Evolutionary conservation across 2,329 filamentous ascomycete genomes (phyloP).

Genomic region (Tolypocladium tundrense): DNA sequence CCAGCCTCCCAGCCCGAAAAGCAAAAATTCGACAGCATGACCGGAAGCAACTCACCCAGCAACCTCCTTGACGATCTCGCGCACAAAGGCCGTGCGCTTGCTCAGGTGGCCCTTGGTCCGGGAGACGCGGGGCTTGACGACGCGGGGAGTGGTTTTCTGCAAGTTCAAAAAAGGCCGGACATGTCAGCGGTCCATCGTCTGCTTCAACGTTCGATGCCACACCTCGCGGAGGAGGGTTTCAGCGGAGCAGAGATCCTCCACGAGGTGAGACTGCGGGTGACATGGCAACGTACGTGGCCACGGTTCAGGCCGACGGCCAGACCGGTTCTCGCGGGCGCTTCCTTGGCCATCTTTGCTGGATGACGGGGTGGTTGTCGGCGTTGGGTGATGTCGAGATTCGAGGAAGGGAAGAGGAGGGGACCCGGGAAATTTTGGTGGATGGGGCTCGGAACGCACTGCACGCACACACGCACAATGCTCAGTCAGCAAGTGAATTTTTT

Average conservation of each 20-base stretch:
- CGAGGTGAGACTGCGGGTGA: constrained; percentile 53
- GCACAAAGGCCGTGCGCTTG: constrained; percentile 94
- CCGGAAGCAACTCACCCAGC: constrained; percentile 57
- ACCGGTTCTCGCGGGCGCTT: constrained; percentile 46
- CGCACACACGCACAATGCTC: neutral
- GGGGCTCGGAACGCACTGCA: constrained; percentile 2
- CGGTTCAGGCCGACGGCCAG: constrained; percentile 53
- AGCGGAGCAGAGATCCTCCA: constrained; percentile 57
- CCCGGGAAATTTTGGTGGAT: constrained; percentile 13
- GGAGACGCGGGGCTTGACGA: constrained; percentile 68
- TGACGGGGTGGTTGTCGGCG: constrained; percentile 19
- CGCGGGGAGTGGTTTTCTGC: constrained; percentile 76
- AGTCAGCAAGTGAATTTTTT: neutral
- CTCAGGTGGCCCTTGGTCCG: constrained; percentile 91
- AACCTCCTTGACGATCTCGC: constrained; percentile 97
- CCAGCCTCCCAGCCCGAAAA: neutral
- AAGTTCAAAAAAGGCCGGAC: constrained; percentile 21
- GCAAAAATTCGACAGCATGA: neutral
- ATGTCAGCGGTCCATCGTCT: constrained; percentile 54
- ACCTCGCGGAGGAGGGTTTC: constrained; percentile 13
- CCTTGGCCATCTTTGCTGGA: constrained; percentile 45
- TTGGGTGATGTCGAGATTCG: constrained; percentile 15
- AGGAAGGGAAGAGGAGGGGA: constrained; percentile 6
- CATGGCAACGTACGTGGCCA: constrained; percentile 47
- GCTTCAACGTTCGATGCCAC: constrained; percentile 19